These are phyloP conservation scores for Vigna reflexopilosa DNA, from an alignment of 306 rosid genomes.

Conservation along the genomic window DNA sequence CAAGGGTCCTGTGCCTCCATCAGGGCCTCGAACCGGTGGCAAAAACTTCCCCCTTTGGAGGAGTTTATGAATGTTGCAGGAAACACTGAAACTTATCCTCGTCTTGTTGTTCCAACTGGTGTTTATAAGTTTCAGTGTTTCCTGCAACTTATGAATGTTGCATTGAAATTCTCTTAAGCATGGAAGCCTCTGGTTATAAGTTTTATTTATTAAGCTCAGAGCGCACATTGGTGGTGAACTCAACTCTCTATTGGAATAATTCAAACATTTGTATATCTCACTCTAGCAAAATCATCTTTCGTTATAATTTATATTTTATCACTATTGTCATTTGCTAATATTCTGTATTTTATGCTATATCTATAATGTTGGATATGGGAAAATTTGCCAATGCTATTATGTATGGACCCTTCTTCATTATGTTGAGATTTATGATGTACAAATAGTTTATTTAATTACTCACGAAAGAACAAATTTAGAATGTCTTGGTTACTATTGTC, in stretches of 20 bases:
- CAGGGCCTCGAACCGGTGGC: constrained; percentile 67
- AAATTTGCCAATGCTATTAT: no score
- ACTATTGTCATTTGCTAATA: no score
- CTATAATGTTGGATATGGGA: background rate
- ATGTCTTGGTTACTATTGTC: no score
- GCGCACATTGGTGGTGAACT: no score
- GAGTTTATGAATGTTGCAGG: constrained; percentile 51
- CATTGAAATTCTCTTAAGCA: constrained; percentile 21
- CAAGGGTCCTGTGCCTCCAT: constrained; percentile 61
- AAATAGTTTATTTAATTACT: no score
- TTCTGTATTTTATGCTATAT: background rate
- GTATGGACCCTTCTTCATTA: no score
- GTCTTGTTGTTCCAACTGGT: constrained; percentile 43
- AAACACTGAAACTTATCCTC: constrained; percentile 41
- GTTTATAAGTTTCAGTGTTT: no score
- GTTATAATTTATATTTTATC: background rate
- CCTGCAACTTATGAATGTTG: no score
- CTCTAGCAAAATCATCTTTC: background rate
- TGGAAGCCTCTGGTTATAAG: background rate
- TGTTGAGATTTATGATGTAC: no score
- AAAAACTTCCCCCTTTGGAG: constrained; percentile 57
- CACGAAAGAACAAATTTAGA: no score
- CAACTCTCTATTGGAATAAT: no score
- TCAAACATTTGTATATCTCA: background rate
- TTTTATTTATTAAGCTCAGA: background rate